These are phyloP conservation scores for Fusarium pilosicola DNA, from an alignment of 2,329 filamentous ascomycete genomes.

Conservation along the genomic window DNA sequence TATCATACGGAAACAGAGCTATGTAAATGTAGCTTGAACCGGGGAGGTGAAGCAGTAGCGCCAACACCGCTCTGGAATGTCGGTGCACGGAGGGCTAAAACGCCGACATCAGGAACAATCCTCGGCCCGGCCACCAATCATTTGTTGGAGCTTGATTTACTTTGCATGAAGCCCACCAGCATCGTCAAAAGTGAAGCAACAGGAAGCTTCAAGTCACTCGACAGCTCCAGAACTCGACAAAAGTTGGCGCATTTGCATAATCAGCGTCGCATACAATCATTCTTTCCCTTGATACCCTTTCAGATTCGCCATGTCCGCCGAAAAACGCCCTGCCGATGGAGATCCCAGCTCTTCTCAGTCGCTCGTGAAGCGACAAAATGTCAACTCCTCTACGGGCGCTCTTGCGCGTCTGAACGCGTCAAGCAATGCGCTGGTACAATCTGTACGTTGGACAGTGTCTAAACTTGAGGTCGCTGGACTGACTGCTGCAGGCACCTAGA, in stretches of 20 bases:
- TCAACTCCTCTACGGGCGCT: constrained; percentile 59
- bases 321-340: constrained; percentile 90
- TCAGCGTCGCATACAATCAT: constrained; percentile 9
- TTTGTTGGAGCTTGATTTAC: constrained; percentile 29
- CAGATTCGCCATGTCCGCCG: constrained; percentile 76
- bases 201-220: constrained; percentile 23
- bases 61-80: constrained; percentile 37
- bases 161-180: constrained; percentile 32
- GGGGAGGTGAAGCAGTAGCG: constrained; percentile 28
- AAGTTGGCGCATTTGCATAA: constrained; percentile 12
- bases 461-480: neutral
- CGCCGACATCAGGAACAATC: constrained; percentile 47
- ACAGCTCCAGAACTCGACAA: constrained; percentile 9
- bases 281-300: neutral
- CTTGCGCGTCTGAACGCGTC: constrained; percentile 63
- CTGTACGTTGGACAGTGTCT: constrained; percentile 51
- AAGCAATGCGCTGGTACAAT: constrained; percentile 60
- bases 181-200: constrained; percentile 18
- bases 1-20: neutral
- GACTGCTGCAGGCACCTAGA: constrained; percentile 70
- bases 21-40: constrained; percentile 9
- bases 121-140: constrained; percentile 50
- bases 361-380: constrained; percentile 89
- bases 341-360: constrained; percentile 83
- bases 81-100: constrained; percentile 39